Evolutionary conservation across 2,329 filamentous ascomycete species (phyloP).

Genomic region (Cladorrhinum sp.): DNA sequence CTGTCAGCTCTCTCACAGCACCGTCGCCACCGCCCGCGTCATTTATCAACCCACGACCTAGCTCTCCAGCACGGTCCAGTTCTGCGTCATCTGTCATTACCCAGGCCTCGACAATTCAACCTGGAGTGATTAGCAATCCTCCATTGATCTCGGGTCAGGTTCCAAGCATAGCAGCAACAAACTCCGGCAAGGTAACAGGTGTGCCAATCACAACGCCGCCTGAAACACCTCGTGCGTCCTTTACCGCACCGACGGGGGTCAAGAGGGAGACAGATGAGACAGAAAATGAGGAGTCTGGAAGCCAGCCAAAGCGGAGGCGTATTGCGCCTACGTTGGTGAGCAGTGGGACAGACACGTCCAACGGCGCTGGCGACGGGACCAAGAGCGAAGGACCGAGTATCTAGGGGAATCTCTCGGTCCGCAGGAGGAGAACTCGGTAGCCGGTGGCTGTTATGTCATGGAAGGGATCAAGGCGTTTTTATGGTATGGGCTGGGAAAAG

Average conservation of each 20-base stretch:
- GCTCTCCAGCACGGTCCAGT: slow-evolving; percentile 80
- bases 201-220: slow-evolving; percentile 85
- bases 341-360: slow-evolving; percentile 12
- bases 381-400: slow-evolving; percentile 12
- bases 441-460: background rate
- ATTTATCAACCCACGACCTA: slow-evolving; percentile 62
- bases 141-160: slow-evolving; percentile 74
- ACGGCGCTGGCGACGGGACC: background rate
- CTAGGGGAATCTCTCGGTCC: slow-evolving; percentile 7
- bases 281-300: slow-evolving; percentile 48
- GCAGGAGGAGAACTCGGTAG: background rate
- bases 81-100: slow-evolving; percentile 78
- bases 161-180: slow-evolving; percentile 71
- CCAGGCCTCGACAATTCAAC: slow-evolving; percentile 47
- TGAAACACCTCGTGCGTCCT: slow-evolving; percentile 71
- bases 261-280: slow-evolving; percentile 58
- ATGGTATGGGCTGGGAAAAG: background rate
- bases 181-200: slow-evolving; percentile 59
- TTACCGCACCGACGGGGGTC: slow-evolving; percentile 49
- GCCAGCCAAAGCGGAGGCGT: slow-evolving; percentile 64
- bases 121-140: slow-evolving; percentile 68
- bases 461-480: background rate
- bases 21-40: slow-evolving; percentile 57
- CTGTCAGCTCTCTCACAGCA: slow-evolving; percentile 54
- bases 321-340: slow-evolving; percentile 64